Evolutionary conservation across 257 asterid species (phyloP).

Genomic region (Verbascum thapsus): DNA sequence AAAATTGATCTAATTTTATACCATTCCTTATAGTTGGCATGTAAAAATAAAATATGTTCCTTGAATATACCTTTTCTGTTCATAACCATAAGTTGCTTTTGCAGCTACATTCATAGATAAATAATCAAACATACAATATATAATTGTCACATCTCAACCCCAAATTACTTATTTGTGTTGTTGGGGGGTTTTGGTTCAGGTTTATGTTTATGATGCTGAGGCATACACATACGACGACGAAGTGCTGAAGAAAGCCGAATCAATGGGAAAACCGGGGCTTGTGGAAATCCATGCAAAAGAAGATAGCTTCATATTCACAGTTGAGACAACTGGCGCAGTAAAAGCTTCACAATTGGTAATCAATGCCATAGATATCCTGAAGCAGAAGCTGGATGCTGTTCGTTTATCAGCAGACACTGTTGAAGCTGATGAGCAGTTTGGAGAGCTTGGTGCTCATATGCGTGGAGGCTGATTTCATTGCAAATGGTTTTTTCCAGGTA

Average conservation of each 20-base stretch:
- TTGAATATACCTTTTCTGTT: too few species aligned
- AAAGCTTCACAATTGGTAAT: conserved; percentile 86
- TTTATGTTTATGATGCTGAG: conserved; percentile 73
- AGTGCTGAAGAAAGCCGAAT: conserved; percentile 91
- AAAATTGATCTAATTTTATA: not conserved
- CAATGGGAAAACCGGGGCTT: conserved; percentile 80
- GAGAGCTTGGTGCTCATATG: conserved; percentile 99
- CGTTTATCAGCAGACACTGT: conserved; percentile 92
- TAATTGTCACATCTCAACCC: not conserved
- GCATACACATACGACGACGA: conserved; percentile 94
- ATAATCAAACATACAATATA: not conserved
- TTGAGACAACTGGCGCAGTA: conserved; percentile 89
- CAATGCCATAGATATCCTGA: conserved; percentile 84
- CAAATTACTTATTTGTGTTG: not conserved
- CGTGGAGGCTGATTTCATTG: conserved; percentile 73
- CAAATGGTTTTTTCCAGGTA: not conserved
- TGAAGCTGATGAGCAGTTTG: too few species aligned
- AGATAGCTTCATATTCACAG: conserved; percentile 88
- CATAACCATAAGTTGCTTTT: too few species aligned
- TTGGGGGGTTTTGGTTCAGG: conserved; percentile 41
- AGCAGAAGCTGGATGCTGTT: conserved; percentile 92
- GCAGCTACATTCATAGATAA: too few species aligned
- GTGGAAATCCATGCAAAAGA: conserved; percentile 86
- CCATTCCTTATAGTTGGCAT: not conserved
- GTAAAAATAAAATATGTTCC: not conserved